These are phyloP conservation scores for Brachypodium distachyon DNA, from an alignment of 202 grass and related monocot species.

Conservation along the genomic window DNA sequence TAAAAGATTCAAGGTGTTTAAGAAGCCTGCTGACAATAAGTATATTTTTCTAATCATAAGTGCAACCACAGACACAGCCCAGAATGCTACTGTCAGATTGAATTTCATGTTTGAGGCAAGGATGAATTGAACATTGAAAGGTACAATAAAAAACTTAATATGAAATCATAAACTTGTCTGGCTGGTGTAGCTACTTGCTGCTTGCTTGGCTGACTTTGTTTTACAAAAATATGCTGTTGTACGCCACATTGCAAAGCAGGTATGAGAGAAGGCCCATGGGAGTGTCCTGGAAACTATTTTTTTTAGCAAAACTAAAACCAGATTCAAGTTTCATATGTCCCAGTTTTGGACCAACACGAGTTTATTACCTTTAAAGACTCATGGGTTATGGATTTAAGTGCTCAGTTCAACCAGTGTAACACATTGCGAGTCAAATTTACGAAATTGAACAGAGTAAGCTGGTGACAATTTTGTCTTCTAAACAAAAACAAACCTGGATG, in stretches of 20 bases:
- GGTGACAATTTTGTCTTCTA: not conserved
- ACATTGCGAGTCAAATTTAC: not conserved
- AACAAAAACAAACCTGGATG: slow-evolving; percentile 36
- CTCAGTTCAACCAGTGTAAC: slow-evolving; percentile 7
- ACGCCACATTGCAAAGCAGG: not conserved
- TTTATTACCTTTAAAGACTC: not conserved
- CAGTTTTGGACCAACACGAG: not conserved
- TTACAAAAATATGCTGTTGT: not conserved
- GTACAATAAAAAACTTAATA: too few relatives aligned
- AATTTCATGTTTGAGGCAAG: not conserved
- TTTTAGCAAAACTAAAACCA: not conserved
- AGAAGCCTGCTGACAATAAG: not conserved
- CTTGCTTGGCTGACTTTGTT: not conserved
- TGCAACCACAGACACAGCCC: not conserved
- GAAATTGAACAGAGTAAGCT: not conserved
- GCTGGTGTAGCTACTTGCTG: not conserved
- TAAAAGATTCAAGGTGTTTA: not conserved
- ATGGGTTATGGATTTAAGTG: not conserved
- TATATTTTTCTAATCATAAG: not conserved
- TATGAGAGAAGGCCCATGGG: not conserved
- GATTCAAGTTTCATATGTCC: not conserved
- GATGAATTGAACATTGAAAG: not conserved
- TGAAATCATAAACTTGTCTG: not conserved
- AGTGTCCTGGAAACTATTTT: not conserved
- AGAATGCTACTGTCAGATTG: not conserved